Evolutionary conservation across 2,329 filamentous ascomycete species (phyloP).

Genomic region (Exophiala mesophila): DNA sequence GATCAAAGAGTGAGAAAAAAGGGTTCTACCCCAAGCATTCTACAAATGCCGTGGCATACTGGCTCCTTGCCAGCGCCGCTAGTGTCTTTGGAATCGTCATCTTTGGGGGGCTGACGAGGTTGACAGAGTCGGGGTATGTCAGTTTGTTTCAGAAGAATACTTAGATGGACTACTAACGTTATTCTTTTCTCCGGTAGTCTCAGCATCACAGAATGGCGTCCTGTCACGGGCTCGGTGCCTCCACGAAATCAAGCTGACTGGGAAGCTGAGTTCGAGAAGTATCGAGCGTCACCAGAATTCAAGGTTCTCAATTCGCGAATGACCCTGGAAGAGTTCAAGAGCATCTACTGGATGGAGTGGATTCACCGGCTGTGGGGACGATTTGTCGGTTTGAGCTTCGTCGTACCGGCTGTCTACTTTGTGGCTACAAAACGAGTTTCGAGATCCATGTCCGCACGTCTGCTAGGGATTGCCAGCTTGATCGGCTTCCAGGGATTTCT

Average conservation of each 20-base stretch:
- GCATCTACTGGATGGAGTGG: conserved; percentile 99
- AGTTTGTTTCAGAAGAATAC: too few species aligned
- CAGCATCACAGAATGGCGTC: conserved; percentile 98
- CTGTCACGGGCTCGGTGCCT: conserved; percentile 86
- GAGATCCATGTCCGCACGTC: conserved; percentile 66
- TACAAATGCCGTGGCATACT: conserved; percentile 77
- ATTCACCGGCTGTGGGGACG: conserved; percentile 90
- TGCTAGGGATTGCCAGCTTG: conserved; percentile 77
- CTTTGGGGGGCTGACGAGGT: conserved; percentile 83
- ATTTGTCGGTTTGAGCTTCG: conserved; percentile 82
- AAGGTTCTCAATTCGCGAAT: conserved; percentile 87
- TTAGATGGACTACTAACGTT: conserved; percentile 6
- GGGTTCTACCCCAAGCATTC: conserved; percentile 55
- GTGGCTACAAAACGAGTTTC: conserved; percentile 74
- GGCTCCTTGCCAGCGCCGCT: conserved; percentile 83
- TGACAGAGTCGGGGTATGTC: conserved; percentile 85
- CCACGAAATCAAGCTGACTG: conserved; percentile 75
- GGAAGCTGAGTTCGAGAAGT: conserved; percentile 90
- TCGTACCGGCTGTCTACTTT: conserved; percentile 84
- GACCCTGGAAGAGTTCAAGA: conserved; percentile 89
- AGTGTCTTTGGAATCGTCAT: conserved; percentile 97
- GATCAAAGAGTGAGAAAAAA: conserved; percentile 1
- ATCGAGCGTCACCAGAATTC: conserved; percentile 89
- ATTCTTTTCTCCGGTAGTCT: conserved; percentile 51
- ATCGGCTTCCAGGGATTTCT: conserved; percentile 95